Percentiles rank a stretch among this genome's conserved stretches.
Conservation (phyloP, 1,284 basidiomycete species). For the Trichosporon asahii region DNA sequence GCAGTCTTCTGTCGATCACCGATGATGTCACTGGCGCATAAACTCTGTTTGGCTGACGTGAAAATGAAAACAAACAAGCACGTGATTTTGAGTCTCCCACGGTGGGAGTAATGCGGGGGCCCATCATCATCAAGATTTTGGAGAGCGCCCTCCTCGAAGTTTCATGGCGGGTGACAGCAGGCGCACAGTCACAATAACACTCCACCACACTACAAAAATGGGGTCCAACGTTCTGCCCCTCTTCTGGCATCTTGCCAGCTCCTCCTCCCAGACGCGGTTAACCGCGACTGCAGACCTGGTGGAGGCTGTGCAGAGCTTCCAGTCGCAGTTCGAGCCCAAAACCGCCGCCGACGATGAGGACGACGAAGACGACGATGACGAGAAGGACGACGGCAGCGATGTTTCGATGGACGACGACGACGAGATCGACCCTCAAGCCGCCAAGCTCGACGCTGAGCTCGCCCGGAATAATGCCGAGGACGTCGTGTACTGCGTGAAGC, state of each 20-base stretch:
- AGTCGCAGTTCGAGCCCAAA: conserved; percentile 53
- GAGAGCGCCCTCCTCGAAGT: not conserved
- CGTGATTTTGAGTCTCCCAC: not conserved
- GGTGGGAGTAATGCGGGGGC: not conserved
- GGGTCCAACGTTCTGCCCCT: conserved; percentile 64
- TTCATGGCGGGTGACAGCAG: not conserved
- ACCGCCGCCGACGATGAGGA: conserved; percentile 34
- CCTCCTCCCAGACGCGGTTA: conserved; percentile 71
- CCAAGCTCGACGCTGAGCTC: conserved; percentile 46
- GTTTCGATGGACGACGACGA: conserved; percentile 55
- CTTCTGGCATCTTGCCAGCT: conserved; percentile 91
- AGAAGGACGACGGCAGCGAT: conserved; percentile 55
- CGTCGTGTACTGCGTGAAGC: conserved; percentile 80
- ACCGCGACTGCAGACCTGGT: conserved; percentile 83
- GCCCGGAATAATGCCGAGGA: conserved; percentile 73
- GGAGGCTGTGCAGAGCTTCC: conserved; percentile 73
- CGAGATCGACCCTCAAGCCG: conserved; percentile 51
- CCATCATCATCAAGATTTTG: conserved; percentile 5
- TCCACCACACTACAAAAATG: conserved; percentile 17
- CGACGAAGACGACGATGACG: conserved; percentile 49
- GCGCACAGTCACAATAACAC: not conserved
- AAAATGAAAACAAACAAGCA: not conserved
- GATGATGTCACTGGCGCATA: not conserved
- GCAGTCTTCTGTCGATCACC: not conserved
- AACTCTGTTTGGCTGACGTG: not conserved